Evolutionary conservation across 805 yeast genomes (phyloP).

Genomic region (Tetrapisispora taiwanensis): DNA sequence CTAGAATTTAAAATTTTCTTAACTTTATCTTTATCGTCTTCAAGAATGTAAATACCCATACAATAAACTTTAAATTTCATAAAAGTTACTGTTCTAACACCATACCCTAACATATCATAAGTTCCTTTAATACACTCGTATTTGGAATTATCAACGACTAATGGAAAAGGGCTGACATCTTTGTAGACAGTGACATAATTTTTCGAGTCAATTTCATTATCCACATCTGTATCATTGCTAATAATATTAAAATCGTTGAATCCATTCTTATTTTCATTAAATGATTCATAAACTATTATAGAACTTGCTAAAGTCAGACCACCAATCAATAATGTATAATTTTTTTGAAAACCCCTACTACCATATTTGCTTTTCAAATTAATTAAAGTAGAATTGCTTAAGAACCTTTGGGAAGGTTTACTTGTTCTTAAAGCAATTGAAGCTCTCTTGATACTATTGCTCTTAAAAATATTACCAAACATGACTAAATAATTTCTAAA

Average conservation of each 20-base stretch:
- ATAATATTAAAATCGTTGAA: neutral
- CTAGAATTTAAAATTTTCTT: conserved; percentile 35
- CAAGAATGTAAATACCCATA: conserved; percentile 63
- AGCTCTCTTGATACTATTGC: neutral
- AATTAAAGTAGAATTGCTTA: neutral
- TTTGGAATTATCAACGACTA: neutral
- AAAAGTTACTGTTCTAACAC: conserved; percentile 77
- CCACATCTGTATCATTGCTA: neutral
- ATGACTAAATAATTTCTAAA: too few relatives aligned
- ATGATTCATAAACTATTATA: neutral
- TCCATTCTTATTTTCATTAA: too few relatives aligned
- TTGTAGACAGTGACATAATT: neutral
- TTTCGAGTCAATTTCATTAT: neutral
- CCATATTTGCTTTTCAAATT: neutral
- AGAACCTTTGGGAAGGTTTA: neutral
- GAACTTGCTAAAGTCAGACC: neutral
- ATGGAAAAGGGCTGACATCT: conserved; percentile 1
- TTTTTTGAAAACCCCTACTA: too few relatives aligned
- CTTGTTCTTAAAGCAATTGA: neutral
- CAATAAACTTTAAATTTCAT: conserved; percentile 77
- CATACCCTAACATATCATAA: conserved; percentile 62
- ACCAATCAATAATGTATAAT: too few relatives aligned
- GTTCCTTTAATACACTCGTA: conserved; percentile 8
- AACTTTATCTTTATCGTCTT: conserved; percentile 40
- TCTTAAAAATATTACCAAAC: neutral